Percentiles rank a stretch among this genome's conserved stretches.
Evolutionary conservation across 192 early-diverging fungal genomes (phyloP).

Genomic region (Entomortierella beljakovae): DNA sequence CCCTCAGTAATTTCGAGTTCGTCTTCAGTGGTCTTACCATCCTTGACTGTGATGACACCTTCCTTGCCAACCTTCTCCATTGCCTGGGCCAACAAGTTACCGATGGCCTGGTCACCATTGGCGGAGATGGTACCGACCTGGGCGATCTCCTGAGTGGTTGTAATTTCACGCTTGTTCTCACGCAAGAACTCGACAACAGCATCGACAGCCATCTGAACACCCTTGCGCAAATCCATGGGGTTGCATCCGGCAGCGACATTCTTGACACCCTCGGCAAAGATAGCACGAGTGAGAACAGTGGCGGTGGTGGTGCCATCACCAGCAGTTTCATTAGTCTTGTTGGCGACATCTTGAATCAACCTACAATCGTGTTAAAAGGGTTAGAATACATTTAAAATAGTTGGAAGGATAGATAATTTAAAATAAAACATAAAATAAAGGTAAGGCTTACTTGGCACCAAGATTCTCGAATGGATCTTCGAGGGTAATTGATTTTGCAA

Average conservation of each 20-base stretch:
- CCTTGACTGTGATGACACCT: slow-evolving; percentile 99
- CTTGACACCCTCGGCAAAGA: slow-evolving; percentile 99
- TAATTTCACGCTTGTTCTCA: slow-evolving; percentile 90
- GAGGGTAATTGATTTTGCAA: slow-evolving; percentile 96
- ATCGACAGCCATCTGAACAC: slow-evolving; percentile 95
- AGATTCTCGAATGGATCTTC: slow-evolving; percentile 99
- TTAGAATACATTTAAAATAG: neutral
- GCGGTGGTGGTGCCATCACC: slow-evolving; percentile 99
- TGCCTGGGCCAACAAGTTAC: slow-evolving; percentile 95
- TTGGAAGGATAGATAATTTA: neutral
- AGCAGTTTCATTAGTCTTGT: slow-evolving; percentile 99
- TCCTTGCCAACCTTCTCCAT: slow-evolving; percentile 99
- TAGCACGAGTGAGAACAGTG: slow-evolving; percentile 97
- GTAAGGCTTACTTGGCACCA: slow-evolving; percentile 79
- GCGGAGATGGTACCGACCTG: slow-evolving; percentile 99
- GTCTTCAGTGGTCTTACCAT: slow-evolving; percentile 99
- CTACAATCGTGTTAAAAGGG: slow-evolving; percentile 41
- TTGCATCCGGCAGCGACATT: slow-evolving; percentile 99
- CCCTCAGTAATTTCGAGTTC: slow-evolving; percentile 99
- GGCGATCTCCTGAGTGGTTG: slow-evolving; percentile 95
- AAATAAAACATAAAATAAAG: slow-evolving; percentile 5
- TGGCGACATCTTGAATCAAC: slow-evolving; percentile 99
- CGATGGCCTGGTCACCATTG: slow-evolving; percentile 98
- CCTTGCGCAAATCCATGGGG: slow-evolving; percentile 97
- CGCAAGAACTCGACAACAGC: slow-evolving; percentile 93